Percentiles rank a stretch among this genome's conserved stretches.
These are phyloP conservation scores for Artemisia tridentata DNA, from an alignment of 129 eudicot genomes.

Conservation along the genomic window DNA sequence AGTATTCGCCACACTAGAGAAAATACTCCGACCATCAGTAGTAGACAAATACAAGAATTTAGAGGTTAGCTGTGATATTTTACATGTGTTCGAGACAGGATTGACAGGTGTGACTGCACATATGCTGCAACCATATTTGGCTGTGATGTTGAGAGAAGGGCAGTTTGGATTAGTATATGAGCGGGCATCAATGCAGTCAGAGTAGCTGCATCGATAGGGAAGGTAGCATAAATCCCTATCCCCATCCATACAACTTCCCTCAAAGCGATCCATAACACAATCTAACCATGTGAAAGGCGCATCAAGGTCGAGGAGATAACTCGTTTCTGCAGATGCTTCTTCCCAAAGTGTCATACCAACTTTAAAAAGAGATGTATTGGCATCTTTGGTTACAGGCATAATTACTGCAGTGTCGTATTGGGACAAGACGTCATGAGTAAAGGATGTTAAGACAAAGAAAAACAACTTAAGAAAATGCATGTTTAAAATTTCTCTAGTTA, in stretches of 20 bases:
- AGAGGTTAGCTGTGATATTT: neutral
- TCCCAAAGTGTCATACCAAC: neutral
- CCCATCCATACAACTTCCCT: neutral
- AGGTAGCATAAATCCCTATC: neutral
- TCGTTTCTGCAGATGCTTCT: neutral
- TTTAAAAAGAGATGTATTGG: neutral
- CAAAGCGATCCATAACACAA: too few relatives aligned
- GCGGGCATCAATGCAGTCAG: neutral
- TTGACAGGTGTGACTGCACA: constrained; percentile 3
- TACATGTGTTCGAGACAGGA: neutral
- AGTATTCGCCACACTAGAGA: neutral
- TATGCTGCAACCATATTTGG: constrained; percentile 3
- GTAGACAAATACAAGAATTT: neutral
- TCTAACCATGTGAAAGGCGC: neutral
- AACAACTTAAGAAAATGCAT: neutral
- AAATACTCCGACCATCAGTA: constrained; percentile 35
- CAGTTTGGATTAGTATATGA: constrained; percentile 2
- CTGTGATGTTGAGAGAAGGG: constrained; percentile 7
- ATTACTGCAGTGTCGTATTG: neutral
- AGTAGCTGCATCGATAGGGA: neutral
- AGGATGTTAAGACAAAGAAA: neutral
- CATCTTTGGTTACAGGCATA: neutral
- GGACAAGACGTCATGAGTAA: neutral
- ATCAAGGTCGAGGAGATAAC: neutral
- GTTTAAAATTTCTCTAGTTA: neutral